Base-by-base conservation (phyloP, 2,329 filamentous ascomycete genomes). In the Sclerotinia glacialis region DNA sequence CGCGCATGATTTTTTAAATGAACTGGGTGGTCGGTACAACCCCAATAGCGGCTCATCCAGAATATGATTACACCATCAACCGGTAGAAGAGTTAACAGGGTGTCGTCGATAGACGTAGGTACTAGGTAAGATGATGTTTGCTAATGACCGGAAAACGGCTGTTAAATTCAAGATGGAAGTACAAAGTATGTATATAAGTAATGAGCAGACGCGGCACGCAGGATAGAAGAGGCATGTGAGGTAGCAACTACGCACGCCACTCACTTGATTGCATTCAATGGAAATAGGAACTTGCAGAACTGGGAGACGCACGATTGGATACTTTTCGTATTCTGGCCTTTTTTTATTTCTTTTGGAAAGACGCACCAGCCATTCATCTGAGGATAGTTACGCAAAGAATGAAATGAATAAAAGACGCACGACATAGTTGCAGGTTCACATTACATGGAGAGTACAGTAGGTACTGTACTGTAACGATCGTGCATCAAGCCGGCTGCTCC, bases 21-120 rank as follows among this genome's bases (percentile, higher is more conserved):
- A 67, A 42, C 55, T 72, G 70, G 8, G 16, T 49, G 58, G 16
- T 49, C 26, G 46, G 58, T 72, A 67, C 67, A 65, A 73, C 71
- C 66, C 49, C 65, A 55, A 62, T 26, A 40, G 74, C 74, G 73
- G 65, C 71, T 47, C 67, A 70, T 47, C 68, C 71, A 60, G 71
- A 74, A 62, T 54, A 49, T 49, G 12, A 65, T 53, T 55, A 61
- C 34, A 40, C 26, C 44, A 26, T 53, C 26, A 52, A 61, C 55
- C 55, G 64, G 55, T 66, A 61, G 55, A 42, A 28, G 28, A 14
- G 55, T 50, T 26, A 60, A 60, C 56, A 59, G 42, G 56, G 56
- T 59, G 42, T 60, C 23, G 28, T 37, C 12, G 56, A 59, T 47
- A 34, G 42, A 59, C 21, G 34, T 26, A 55, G 37, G 34, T 55